These are phyloP conservation scores for Voacanga thouarsii DNA, from an alignment of 257 asterid genomes.

Conservation along the genomic window DNA sequence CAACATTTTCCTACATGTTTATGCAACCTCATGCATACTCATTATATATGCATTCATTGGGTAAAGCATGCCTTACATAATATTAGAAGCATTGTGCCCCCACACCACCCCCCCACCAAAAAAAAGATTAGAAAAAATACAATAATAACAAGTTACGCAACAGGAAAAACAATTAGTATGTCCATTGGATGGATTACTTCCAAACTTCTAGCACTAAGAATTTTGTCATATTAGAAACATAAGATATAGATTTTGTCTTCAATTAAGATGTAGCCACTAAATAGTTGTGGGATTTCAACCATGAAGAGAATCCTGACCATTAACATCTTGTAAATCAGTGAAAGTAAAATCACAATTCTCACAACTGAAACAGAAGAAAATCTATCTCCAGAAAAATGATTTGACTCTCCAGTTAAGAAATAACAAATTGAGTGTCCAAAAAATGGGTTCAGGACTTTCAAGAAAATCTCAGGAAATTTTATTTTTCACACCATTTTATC, in stretches of 20 bases:
- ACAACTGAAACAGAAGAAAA: not conserved
- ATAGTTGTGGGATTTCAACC: not conserved
- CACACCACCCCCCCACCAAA: no score
- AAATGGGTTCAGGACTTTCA: no score
- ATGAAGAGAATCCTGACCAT: not conserved
- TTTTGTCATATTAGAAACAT: not conserved
- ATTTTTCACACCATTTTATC: not conserved
- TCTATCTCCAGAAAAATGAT: not conserved
- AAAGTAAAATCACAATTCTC: not conserved
- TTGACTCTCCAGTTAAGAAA: not conserved
- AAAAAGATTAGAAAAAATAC: not conserved
- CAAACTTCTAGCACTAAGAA: not conserved
- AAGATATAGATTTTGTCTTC: no score
- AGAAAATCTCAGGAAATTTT: no score
- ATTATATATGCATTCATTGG: not conserved
- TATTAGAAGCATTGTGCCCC: no score
- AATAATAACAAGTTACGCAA: not conserved
- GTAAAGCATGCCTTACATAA: not conserved
- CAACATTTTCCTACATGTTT: slow-evolving; percentile 64
- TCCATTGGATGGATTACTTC: not conserved
- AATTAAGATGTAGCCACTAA: no score
- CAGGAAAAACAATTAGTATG: no score
- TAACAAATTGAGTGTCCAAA: not conserved
- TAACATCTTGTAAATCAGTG: no score
- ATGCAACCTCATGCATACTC: not conserved